phyloP scores from a whole-genome alignment of 1,284 basidiomycete genomes.

The Pascua sp. region DNA sequence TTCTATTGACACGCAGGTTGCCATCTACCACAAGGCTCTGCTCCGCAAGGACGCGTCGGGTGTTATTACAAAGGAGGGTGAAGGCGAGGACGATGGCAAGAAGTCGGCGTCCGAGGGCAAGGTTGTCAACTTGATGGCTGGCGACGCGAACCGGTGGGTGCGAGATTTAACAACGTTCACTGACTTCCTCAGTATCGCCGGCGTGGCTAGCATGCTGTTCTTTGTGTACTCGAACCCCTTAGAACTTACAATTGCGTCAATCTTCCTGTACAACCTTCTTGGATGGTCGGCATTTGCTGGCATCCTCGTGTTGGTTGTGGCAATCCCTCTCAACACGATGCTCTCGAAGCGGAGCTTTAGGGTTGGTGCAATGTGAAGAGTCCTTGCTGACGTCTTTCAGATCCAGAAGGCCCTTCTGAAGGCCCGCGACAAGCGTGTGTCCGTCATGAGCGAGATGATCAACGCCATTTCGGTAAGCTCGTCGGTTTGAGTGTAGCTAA shows the following conservation, averaged over 20 bases:
- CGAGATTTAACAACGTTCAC: too few species aligned
- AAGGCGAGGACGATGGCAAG: constrained; percentile 3
- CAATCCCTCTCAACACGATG: constrained; percentile 58
- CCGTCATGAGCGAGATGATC: constrained; percentile 79
- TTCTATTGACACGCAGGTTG: constrained; percentile 23
- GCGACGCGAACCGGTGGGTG: constrained; percentile 28
- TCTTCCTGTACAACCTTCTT: constrained; percentile 77
- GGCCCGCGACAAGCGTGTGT: constrained; percentile 79
- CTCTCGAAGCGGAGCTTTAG: constrained; percentile 58
- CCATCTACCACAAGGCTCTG: constrained; percentile 86
- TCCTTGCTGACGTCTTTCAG: constrained; percentile 32
- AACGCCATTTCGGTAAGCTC: constrained; percentile 50
- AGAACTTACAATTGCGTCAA: constrained; percentile 70
- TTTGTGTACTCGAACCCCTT: constrained; percentile 67
- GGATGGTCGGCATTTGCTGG: constrained; percentile 82
- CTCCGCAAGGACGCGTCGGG: constrained; percentile 80
- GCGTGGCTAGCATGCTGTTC: constrained; percentile 36
- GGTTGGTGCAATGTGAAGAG: constrained; percentile 48
- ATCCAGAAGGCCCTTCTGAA: constrained; percentile 70
- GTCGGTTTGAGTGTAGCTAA: too few species aligned
- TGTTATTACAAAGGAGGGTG: constrained; percentile 57
- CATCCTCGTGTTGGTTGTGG: constrained; percentile 67
- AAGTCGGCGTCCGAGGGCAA: constrained; percentile 53
- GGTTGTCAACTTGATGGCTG: constrained; percentile 54
- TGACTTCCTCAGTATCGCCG: constrained; percentile 24